Percentiles rank a stretch among this genome's conserved stretches.
Conservation (phyloP, 768 basidiomycete genomes). For the Lactifluus pinguis region DNA sequence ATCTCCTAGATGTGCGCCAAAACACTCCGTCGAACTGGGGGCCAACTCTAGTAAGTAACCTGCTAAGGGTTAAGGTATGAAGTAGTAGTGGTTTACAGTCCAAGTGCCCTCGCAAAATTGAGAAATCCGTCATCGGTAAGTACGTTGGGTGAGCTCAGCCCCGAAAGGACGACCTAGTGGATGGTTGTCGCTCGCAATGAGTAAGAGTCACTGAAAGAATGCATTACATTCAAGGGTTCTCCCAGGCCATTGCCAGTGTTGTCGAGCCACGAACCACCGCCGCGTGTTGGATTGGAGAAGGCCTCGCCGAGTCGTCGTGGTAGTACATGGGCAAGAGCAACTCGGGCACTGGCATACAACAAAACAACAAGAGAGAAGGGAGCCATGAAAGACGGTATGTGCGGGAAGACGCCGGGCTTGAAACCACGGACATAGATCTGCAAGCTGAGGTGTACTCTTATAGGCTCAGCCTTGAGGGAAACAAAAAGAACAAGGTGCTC, state of each 20-base stretch:
- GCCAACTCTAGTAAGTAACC: constrained; percentile 21
- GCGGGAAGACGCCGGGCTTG: not conserved
- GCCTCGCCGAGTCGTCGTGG: constrained; percentile 16
- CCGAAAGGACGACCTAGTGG: constrained; percentile 53
- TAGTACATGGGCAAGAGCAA: not conserved
- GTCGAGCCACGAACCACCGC: constrained; percentile 38
- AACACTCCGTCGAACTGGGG: constrained; percentile 36
- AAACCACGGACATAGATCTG: not conserved
- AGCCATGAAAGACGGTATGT: not conserved
- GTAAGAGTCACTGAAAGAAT: not conserved
- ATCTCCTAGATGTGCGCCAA: constrained; percentile 29
- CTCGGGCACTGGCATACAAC: constrained; percentile 8
- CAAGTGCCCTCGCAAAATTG: constrained; percentile 53
- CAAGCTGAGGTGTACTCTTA: not conserved
- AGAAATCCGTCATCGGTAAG: constrained; percentile 47
- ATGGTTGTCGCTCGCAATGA: not conserved
- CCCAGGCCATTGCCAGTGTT: constrained; percentile 32
- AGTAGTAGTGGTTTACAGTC: constrained; percentile 38
- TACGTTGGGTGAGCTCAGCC: constrained; percentile 46
- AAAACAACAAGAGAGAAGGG: constrained; percentile 12
- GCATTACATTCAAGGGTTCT: constrained; percentile 37
- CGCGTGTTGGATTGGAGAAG: constrained; percentile 29
- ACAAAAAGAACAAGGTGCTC: no score
- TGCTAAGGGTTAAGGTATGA: not conserved
- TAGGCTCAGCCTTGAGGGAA: not conserved